Evolutionary conservation across 805 yeast genomes (phyloP), one percentile per base, ranked within the genome.

Genomic region (Torulaspora maleeae): DNA sequence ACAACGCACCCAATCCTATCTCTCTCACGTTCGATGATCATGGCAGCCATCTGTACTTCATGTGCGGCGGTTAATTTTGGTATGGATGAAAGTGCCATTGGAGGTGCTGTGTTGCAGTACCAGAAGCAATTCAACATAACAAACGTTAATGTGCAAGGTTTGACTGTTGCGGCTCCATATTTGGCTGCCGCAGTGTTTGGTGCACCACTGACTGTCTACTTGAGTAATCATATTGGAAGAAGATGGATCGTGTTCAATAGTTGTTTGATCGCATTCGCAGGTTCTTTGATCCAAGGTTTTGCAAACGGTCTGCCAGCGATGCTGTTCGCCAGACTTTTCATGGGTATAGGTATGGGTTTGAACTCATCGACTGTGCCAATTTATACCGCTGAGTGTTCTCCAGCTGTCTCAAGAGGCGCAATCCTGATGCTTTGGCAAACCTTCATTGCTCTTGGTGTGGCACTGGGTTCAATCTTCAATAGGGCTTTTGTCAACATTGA

Each of bases 321-420:
- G 50, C 73, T 82, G 38, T 73, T 83, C 51, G 90, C 86, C 15
- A 77, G 95, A 70, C 78, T 82, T 6, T 43, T 63, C 25, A 54
- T 66, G 28, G 71, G 95, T 54, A 53, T 83, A 39, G 95, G 91
- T 55, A 83, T 80, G 54, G 93, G 93, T 47, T 64, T 83, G 60
- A 78, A 79, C 60, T 82, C 90, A 11, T 79, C 89, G 13, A 81
- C 88, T 29, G 82, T 83, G 44, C 95, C 95, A 13, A 80, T 82
- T 50, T 86, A 85, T 78, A 89, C 83, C 60, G 75, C 90, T 1
- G 95, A 86, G 65, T 75, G 80, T 63, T 76, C 88, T 30, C 77
- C 75, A 47, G 76, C 87, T 10, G 78, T 76, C 50, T 73, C 71
- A 47, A 77, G 90, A 70, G 91, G 91, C 52, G 71, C 75, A 51